Evolutionary conservation across 2,329 filamentous ascomycete genomes (phyloP), one percentile per base, ranked within the genome.

Genomic region (Sporothrix schenckii): DNA sequence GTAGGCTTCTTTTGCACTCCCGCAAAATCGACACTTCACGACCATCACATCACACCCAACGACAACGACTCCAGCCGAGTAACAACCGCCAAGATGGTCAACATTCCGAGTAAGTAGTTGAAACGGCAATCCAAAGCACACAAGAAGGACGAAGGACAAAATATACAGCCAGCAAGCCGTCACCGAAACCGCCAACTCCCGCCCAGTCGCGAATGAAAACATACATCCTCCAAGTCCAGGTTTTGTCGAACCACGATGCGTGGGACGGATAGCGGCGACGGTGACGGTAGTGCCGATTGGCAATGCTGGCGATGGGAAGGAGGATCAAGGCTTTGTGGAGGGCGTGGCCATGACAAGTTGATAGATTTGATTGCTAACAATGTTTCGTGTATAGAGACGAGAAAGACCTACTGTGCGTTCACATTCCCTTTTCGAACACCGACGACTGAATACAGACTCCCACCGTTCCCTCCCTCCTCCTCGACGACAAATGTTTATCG

Each of bases 21-120:
- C 61, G 63, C 63, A 53, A 70, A 72, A 68, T 49, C 69, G 60
- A 68, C 65, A 68, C 58, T 66, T 63, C 66, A 49, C 71, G 30
- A 61, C 69, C 60, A 70, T 68, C 61, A 70, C 69, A 58, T 30
- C 69, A 70, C 61, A 50, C 54, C 70, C 56, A 70, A n/a, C 53
- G 53, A 49, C 61, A 58, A 54, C 58, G 21, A 68, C 68, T 61
- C 21, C 58, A 50, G n/a, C 66, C 63, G 67, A 69, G 71, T 49
- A 65, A 74, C 72, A 66, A 73, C 76, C 76, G 77, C 69, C 75
- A 79, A 78, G 74, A 79, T 79, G 91, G 91, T 94, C 84, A 94
- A 94, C 90, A 88, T 93, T 84, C 91, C 91, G 79, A 93, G 74
- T 75, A 70, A 73, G 74, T 74, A 69, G 61, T 27, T 4, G 63